phyloP scores from a whole-genome alignment of 441 rosid genomes.

The Metrosideros polymorpha region DNA sequence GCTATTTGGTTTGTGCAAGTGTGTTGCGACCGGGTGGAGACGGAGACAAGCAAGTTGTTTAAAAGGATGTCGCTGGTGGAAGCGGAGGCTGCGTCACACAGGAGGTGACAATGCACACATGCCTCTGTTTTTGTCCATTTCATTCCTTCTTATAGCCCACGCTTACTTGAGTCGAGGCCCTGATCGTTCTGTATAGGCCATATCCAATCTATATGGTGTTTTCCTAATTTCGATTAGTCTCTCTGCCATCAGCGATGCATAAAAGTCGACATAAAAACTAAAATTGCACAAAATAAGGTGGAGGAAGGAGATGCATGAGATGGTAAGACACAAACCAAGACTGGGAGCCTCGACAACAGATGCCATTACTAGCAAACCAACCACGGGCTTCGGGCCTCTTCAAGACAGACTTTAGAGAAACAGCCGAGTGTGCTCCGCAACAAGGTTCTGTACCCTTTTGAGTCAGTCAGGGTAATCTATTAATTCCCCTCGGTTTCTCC shows the following conservation, averaged over 20 bases:
- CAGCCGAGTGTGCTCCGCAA: not conserved
- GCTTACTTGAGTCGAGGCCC: not conserved
- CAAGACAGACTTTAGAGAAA: not conserved
- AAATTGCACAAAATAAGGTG: not conserved
- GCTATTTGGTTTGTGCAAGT: not conserved
- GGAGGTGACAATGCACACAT: not conserved
- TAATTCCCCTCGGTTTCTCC: not conserved
- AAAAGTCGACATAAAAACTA: not conserved
- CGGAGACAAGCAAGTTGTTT: not conserved
- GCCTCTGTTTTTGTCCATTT: too few relatives aligned
- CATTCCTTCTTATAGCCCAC: not conserved
- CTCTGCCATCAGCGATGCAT: not conserved
- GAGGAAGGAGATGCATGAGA: not conserved
- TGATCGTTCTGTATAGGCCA: not conserved
- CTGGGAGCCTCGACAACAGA: not conserved
- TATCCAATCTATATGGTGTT: not conserved
- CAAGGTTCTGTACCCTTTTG: not conserved
- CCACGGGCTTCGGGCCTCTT: not conserved
- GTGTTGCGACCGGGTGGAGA: not conserved
- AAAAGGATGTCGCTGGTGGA: not conserved
- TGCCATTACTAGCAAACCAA: not conserved
- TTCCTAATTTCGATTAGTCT: not conserved
- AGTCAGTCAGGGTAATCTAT: not conserved
- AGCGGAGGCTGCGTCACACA: not conserved
- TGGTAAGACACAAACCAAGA: not conserved